Evolutionary conservation across 2,329 filamentous ascomycete genomes (phyloP), one percentile per base, ranked within the genome.

Genomic region (Pseudogymnoascus verrucosus): DNA sequence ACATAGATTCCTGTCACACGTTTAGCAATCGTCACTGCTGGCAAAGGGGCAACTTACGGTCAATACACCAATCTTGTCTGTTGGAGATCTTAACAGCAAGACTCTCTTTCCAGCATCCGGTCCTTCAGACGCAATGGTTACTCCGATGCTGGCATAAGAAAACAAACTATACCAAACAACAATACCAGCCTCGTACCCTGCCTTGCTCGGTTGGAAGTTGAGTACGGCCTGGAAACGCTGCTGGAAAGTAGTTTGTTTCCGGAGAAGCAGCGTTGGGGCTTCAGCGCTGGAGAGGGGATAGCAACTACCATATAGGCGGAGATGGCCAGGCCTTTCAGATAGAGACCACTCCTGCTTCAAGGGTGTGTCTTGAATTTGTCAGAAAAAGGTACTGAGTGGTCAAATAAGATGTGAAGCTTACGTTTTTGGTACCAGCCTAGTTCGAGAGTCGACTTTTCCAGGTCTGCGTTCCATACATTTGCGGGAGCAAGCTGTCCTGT

Each of bases 91-190:
- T 4, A 57, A 19, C 16, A 57, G n/a, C 34, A 57, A 19, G 12
- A 57, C 51, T 19, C 51, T 57, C 10, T 57, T 57, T 19, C 51
- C 51, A 57, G 51, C 51, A 57, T 34, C 51, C 5, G 26, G 51
- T 12, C 51, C 51, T 6, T 57, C 51, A 10, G 51, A 19, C 12
- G 51, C 26, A 34, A 34, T 57, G n/a, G 51, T 57, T 7, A 81
- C 71, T 0, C 79, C 79, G 2, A 81, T 73, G 36, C 74, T 78
- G 57, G 72, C 74, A 62, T 77, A 76, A 0, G 77, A 78, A 65
- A 76, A 76, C 44, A 82, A 78, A 54, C 78, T 83, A 79, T 81
- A 83, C 78, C 80, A 85, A 0, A 84, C 69, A 0, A 80, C 79
- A 0, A 79, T 73, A 0, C 83, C 83, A 0, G 83, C 82, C 72